Base-by-base conservation (phyloP, 208 protist genomes). In the Acanthamoeba healyi region DNA sequence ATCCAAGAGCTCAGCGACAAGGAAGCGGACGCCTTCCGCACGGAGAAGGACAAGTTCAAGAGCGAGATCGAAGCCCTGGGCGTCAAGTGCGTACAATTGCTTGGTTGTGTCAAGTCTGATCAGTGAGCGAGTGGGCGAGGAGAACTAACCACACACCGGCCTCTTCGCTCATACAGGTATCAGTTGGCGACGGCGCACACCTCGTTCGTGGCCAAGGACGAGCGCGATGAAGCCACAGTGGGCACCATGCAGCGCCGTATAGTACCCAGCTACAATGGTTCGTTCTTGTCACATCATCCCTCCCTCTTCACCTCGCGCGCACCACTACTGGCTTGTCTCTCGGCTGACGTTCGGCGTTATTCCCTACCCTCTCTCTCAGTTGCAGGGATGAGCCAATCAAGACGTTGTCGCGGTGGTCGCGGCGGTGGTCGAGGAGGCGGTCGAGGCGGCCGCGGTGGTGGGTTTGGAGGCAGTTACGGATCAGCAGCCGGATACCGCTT, bases 181-280 rank as follows among this genome's bases (percentile, higher is more conserved):
- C 87, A 92, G 32, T 40, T 92, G 56, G n/a, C 38, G 26, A 61
- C 87, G 1, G 40, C 58, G 10, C 26, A 92, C 63, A 56, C 87
- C 5, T 92, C 87, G 22, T 92, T 92, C 46, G 87, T 92, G 38
- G 87, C 87, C 42, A 56, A 17, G 40, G 87, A 92, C 26, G 87
- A 92, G 24, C 54, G 87, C 5, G n/a, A 67, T 14, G 87, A 92
- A 32, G 56, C 87, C 54, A 92, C 87, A 0, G 9, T 42, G 14
- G 87, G 87, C 56, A 92, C 87, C 40, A 67, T 92, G 81, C 42
- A 32, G 81, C 1, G 81, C 14, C 65, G 65, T 12, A 22, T 74
- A 15, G 65, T 74, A 40, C 65, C 65, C 65, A 74, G 77, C 49
- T 79, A 79, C 17, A 29, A 26, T 10, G 70, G 40, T 46, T 26